Percentiles rank a stretch among this genome's conserved stretches.
Conservation (phyloP, 495 filamentous ascomycete genomes). For the Aspergillus conjunctus region DNA sequence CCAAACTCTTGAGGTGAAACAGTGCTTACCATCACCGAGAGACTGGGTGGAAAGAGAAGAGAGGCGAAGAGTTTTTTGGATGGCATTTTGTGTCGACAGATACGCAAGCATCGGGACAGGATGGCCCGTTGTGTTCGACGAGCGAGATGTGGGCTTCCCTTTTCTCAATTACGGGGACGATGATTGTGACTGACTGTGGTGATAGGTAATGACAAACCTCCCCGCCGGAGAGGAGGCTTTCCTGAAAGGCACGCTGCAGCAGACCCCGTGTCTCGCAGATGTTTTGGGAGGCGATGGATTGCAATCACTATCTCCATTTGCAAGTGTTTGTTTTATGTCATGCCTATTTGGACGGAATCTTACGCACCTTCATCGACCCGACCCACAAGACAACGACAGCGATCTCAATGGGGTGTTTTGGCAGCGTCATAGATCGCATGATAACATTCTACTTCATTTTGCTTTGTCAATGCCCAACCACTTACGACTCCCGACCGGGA, state of each 20-base stretch:
- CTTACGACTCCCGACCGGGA: slow-evolving; percentile 76
- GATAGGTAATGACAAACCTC: slow-evolving; percentile 77
- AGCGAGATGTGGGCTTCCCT: slow-evolving; percentile 68
- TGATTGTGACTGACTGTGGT: slow-evolving; percentile 18
- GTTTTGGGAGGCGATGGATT: slow-evolving; percentile 73
- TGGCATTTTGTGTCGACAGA: slow-evolving; percentile 84
- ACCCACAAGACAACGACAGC: slow-evolving; percentile 76
- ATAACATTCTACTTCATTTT: slow-evolving; percentile 86
- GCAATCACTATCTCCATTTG: slow-evolving; percentile 73
- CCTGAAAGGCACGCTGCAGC: slow-evolving; percentile 71
- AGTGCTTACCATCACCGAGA: slow-evolving; percentile 77
- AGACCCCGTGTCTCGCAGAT: slow-evolving; percentile 67
- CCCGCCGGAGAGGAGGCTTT: slow-evolving; percentile 88
- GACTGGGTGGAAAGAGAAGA: slow-evolving; percentile 97
- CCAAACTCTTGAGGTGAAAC: slow-evolving; percentile 85
- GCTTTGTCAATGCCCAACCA: slow-evolving; percentile 80
- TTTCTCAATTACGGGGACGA: not conserved
- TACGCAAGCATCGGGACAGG: slow-evolving; percentile 97
- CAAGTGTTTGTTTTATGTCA: slow-evolving; percentile 79
- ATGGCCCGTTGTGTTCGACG: slow-evolving; percentile 94
- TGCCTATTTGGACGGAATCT: slow-evolving; percentile 94
- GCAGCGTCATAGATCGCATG: slow-evolving; percentile 87
- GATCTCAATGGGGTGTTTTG: slow-evolving; percentile 95
- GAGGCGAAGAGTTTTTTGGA: slow-evolving; percentile 90
- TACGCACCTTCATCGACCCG: slow-evolving; percentile 88